Conservation (phyloP, 2,329 filamentous ascomycete species). For the Mycocentrospora acerina region DNA sequence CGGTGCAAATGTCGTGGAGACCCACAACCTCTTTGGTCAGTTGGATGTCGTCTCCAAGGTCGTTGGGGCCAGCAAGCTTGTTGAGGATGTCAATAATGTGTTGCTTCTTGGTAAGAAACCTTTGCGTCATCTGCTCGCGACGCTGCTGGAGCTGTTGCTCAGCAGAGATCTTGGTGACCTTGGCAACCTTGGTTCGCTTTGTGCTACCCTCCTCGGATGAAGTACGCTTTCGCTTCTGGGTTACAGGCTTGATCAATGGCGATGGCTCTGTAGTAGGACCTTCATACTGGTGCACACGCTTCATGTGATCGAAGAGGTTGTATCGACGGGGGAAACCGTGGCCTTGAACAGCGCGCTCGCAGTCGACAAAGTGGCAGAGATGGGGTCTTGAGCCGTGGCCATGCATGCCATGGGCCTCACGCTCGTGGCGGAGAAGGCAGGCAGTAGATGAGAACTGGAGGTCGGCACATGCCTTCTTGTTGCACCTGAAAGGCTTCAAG, state of each 20-base stretch:
- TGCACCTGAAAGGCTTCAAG: conserved; percentile 94
- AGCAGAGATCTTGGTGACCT: conserved; percentile 30
- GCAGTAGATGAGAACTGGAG: conserved; percentile 93
- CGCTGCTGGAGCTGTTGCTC: conserved; percentile 38
- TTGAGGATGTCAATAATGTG: conserved; percentile 35
- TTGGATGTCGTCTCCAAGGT: conserved; percentile 37
- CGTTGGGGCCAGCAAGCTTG: conserved; percentile 36
- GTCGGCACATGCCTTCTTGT: conserved; percentile 78
- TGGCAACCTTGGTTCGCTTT: conserved; percentile 39
- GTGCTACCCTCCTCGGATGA: conserved; percentile 29
- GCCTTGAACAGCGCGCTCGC: conserved; percentile 77
- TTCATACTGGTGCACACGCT: conserved; percentile 75
- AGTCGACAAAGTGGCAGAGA: conserved; percentile 83
- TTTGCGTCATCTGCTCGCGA: conserved; percentile 31
- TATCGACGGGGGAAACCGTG: conserved; percentile 93
- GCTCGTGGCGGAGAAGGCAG: conserved; percentile 90
- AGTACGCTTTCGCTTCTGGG: conserved; percentile 39
- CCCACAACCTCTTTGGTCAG: conserved; percentile 37
- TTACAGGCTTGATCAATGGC: conserved; percentile 32
- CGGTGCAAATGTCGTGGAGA: conserved; percentile 37
- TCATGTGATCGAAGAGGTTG: conserved; percentile 97
- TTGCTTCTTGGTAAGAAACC: conserved; percentile 39
- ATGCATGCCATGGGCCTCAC: conserved; percentile 93
- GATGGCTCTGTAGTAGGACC: conserved; percentile 37
- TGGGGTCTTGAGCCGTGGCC: conserved; percentile 92